phyloP scores from a whole-genome alignment of 2,329 filamentous ascomycete genomes.

The Ciborinia camelliae region DNA sequence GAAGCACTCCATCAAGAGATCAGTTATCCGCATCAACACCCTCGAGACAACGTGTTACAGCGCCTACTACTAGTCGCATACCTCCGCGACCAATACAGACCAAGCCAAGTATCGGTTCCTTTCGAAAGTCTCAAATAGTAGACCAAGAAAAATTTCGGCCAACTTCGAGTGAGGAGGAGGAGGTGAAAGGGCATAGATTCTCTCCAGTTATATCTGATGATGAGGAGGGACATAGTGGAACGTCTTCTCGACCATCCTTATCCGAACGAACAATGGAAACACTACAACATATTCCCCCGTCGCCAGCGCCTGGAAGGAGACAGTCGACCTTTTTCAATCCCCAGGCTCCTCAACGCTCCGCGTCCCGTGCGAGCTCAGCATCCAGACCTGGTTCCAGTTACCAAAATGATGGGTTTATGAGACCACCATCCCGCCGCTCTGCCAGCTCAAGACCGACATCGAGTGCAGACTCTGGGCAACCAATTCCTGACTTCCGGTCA shows the following conservation, averaged over 20 bases:
- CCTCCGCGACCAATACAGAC: constrained; percentile 18
- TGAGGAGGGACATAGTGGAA: constrained; percentile 1
- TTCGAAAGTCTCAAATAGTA: constrained; percentile 21
- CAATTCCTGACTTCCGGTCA: constrained; percentile 43
- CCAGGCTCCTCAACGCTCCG: constrained; percentile 57
- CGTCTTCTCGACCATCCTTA: constrained; percentile 52
- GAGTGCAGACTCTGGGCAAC: constrained; percentile 45
- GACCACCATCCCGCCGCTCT: constrained; percentile 47
- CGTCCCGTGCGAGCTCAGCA: constrained; percentile 26
- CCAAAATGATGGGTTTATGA: constrained; percentile 57
- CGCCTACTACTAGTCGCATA: constrained; percentile 9
- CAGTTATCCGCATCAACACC: constrained; percentile 23
- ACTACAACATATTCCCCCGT: constrained; percentile 71
- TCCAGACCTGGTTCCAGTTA: constrained; percentile 50
- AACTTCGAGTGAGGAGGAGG: constrained; percentile 20
- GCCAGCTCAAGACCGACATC: constrained; percentile 53
- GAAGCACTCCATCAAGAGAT: constrained; percentile 30
- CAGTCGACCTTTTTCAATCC: constrained; percentile 70
- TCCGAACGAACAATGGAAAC: constrained; percentile 86
- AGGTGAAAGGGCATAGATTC: constrained; percentile 14
- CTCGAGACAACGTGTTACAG: constrained; percentile 5
- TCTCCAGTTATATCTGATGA: constrained; percentile 15
- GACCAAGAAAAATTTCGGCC: constrained; percentile 4
- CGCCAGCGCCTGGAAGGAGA: constrained; percentile 65
- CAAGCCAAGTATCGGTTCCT: constrained; percentile 27